phyloP scores from a whole-genome alignment of 805 yeast genomes.

The Schizosaccharomyces osmophilus region DNA sequence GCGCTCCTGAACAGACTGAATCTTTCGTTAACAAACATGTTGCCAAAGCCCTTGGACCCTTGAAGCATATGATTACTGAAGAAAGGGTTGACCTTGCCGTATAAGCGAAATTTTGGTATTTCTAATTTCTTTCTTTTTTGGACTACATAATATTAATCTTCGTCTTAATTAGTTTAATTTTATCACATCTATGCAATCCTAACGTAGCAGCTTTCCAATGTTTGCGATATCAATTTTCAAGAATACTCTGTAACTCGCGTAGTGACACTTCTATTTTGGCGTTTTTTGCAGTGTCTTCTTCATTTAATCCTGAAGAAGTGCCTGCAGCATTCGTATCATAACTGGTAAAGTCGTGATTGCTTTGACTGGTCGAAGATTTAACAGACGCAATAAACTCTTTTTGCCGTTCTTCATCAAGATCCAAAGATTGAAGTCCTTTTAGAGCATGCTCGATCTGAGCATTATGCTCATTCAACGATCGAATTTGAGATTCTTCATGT shows the following conservation, averaged over 20 bases:
- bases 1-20: constrained; percentile 95
- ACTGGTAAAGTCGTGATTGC: too few species aligned
- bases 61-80: constrained; percentile 35
- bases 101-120: constrained; percentile 16
- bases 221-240: too few species aligned
- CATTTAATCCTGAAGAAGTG: too few species aligned
- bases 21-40: constrained; percentile 74
- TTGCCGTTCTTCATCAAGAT: not conserved
- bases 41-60: constrained; percentile 53
- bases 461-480: constrained; percentile 15
- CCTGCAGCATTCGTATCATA: too few species aligned
- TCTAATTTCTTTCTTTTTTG: too few species aligned
- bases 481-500: constrained; percentile 31
- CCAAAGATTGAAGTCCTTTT: not conserved
- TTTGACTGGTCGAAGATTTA: too few species aligned
- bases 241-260: too few species aligned
- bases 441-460: not conserved
- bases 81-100: constrained; percentile 52
- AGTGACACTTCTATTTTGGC: too few species aligned
- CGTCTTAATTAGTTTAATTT: not conserved
- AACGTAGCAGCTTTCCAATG: not conserved
- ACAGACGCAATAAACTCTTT: too few species aligned
- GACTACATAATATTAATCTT: too few species aligned
- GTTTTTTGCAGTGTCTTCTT: too few species aligned
- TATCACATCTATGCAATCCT: not conserved